Conservation (phyloP, 164 flowering plant species). For the Brasenia schreberi region DNA sequence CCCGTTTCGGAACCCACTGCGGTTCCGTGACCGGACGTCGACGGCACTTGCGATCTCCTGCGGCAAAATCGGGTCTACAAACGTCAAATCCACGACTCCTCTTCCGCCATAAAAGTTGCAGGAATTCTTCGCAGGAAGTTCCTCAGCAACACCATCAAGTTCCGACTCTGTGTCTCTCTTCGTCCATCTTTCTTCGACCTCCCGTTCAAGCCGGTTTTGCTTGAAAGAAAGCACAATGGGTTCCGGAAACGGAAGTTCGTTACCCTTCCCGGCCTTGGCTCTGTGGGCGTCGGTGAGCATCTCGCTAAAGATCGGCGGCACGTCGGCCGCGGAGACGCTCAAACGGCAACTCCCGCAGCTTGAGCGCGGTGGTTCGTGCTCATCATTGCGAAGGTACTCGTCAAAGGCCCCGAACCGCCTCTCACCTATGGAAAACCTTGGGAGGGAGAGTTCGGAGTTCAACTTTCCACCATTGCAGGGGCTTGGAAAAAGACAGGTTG, state of each 20-base stretch:
- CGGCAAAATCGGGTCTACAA: not conserved
- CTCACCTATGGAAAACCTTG: constrained; percentile 39
- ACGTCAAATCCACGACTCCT: not conserved
- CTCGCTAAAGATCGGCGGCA: constrained; percentile 11
- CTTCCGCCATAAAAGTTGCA: not conserved
- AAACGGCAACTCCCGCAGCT: constrained; percentile 16
- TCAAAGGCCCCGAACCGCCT: constrained; percentile 15
- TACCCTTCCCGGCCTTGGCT: constrained; percentile 4
- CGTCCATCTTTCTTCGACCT: not conserved
- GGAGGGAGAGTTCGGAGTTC: constrained; percentile 20
- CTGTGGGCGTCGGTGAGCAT: constrained; percentile 16
- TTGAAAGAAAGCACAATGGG: not conserved
- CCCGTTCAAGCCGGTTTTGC: not conserved
- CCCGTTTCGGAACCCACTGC: not conserved
- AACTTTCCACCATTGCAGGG: constrained; percentile 10
- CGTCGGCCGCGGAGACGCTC: not conserved
- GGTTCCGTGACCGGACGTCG: not conserved
- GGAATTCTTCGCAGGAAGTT: not conserved
- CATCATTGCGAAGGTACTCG: constrained; percentile 13
- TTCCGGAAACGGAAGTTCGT: constrained; percentile 3
- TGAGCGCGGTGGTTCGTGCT: constrained; percentile 13
- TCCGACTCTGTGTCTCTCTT: not conserved
- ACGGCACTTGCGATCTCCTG: not conserved
- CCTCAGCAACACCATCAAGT: not conserved
- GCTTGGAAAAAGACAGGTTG: constrained; percentile 14